Percentiles rank a stretch among this genome's conserved stretches.
Conservation (phyloP, 305 asterid species). For the Withania somnifera region DNA sequence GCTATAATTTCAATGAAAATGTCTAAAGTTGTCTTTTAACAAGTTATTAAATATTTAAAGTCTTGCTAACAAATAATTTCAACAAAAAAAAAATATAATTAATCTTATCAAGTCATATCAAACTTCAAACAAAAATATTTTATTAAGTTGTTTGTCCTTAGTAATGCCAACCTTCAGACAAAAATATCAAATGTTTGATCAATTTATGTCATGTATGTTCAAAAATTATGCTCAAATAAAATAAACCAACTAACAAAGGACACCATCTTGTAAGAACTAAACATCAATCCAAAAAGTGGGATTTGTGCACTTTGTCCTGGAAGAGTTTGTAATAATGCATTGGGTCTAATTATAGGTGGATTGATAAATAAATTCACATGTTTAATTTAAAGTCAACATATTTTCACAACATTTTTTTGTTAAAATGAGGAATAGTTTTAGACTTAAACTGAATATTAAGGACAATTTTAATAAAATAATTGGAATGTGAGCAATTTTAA, state of each 20-base stretch:
- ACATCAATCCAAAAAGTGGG: not conserved
- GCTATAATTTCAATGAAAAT: not conserved
- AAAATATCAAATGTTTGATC: not conserved
- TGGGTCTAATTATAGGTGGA: not conserved
- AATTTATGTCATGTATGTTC: too few relatives aligned
- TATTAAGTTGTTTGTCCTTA: not conserved
- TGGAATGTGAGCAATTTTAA: not conserved
- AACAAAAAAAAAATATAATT: too few relatives aligned
- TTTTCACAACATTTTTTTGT: not conserved
- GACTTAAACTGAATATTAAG: not conserved
- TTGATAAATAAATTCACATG: not conserved
- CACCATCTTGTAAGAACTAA: not conserved
- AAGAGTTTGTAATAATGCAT: not conserved
- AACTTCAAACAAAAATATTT: not conserved
- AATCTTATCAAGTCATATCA: too few relatives aligned
- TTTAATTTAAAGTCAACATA: not conserved
- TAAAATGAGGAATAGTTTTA: not conserved
- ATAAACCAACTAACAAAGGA: too few relatives aligned
- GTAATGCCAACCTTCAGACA: not conserved
- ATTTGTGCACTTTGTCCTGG: not conserved
- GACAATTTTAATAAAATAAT: not conserved
- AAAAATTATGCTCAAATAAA: not conserved
- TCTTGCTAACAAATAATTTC: not conserved
- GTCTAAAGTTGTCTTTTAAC: not conserved
- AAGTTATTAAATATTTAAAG: not conserved